Base-by-base conservation (phyloP, 306 rosid genomes). In the Sicyos baderoa region DNA sequence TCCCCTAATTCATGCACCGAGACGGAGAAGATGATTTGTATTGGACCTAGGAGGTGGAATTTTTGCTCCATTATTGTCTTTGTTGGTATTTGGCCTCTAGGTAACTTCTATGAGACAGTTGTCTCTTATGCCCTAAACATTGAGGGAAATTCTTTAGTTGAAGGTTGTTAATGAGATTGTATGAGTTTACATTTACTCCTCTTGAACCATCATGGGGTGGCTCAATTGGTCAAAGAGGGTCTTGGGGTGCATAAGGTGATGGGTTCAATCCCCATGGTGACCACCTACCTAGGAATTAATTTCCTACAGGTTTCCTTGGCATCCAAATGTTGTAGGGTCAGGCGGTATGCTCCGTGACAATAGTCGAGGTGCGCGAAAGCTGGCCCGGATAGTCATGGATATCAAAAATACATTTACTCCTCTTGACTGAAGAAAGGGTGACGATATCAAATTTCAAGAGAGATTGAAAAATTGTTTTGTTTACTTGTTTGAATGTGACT, bases 31-130 rank as follows among this genome's bases (percentile, higher is more conserved):
- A 18, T 40, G 69, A 11, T 63, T 35, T 61, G 14, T n/a, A 49
- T 61, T 35, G 68, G 68, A 35, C 23, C 23, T 60, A 9, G 67
- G 67, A 35, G 49, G 25, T 61, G 25, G 49, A 61, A 32, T 32
- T 32, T 32, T 48, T 60, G 14, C 42, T 32, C 48, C 14, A 17
- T 32, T 37, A 9, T 35, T 40, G 16, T 40, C 10, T 63, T 40
- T 37, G 25, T n/a, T 61, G 7, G 68, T 35, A 22, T 61, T 35
- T 40, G 29, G 68, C 27, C 68, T 37, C 12, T 62, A 27, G 16
- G 69, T 5, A n/a, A n/a, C n/a, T n/a, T n/a, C n/a, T n/a, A n/a
- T n/a, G n/a, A n/a, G n/a, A n/a, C n/a, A n/a, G n/a, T n/a, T n/a
- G n/a, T n/a, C n/a, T n/a, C n/a, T n/a, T n/a, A n/a, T n/a, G n/a